Evolutionary conservation across 495 filamentous ascomycete genomes (phyloP), one percentile per base, ranked within the genome.

Genomic region (Lophium mytilinum): DNA sequence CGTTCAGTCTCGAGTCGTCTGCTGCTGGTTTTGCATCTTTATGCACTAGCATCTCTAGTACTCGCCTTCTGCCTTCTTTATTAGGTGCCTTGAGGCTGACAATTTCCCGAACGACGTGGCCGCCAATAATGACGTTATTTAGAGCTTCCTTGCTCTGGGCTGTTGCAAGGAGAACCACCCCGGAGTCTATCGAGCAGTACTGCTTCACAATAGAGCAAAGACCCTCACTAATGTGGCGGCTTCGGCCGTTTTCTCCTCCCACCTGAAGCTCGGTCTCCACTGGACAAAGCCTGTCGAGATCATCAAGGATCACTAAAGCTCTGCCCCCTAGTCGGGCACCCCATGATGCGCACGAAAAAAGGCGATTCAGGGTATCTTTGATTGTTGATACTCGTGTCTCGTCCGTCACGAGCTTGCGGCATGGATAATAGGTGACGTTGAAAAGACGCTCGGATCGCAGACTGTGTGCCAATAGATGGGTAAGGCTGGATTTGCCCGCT

Each of bases 251-350:
- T 62, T 98, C 90, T 41, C 84, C 86, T 52, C 89, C 90, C 8
- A 94, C 89, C 71, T 95, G 87, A 30, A 96, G 75, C 68, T 97
- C 93, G 0, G 89, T 95, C 71, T 97, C 93, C 0, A 82, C 83
- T 0, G 92, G 90, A 67, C 93, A 96, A 9, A 98, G 74, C 58
- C 86, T 86, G 68, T 98, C 94, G 9, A 98, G 75, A 59, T 98
- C 93, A 65, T 98, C 93, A 3, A 98, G 75, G 40, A 98, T 81
- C 12, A 98, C 83, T 4, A 96, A 63, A 0, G 91, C 78, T 56
- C 81, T 83, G 6, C 93, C 91, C 40, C 88, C 90, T 10, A 90
- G 79, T 48, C 90, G 79, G 34, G 90, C 86, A 54, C 85, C 90
- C 91, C 92, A 98, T 40, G 84, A 83, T 12, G 94, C 93, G 37